Evolutionary conservation across 1,284 basidiomycete species (phyloP).

Genomic region (Ceraceosorus bombacis): DNA sequence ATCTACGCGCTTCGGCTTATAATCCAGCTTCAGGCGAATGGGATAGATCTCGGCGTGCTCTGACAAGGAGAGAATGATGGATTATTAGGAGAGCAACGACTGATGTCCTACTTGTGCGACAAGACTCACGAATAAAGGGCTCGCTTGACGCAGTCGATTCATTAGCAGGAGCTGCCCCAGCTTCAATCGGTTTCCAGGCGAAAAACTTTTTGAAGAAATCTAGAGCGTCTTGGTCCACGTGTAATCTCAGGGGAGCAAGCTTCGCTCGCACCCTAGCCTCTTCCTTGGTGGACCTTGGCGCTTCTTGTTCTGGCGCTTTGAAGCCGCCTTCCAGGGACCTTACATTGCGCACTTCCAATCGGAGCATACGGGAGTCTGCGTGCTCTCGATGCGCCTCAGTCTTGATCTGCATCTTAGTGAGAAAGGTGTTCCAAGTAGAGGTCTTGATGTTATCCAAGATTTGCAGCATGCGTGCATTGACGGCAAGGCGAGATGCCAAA

Average conservation of each 20-base stretch:
- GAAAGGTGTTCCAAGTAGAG: slow-evolving; percentile 94
- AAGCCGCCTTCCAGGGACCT: slow-evolving; percentile 55
- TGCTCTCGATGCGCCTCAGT: slow-evolving; percentile 69
- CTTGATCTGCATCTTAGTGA: slow-evolving; percentile 55
- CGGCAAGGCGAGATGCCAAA: slow-evolving; percentile 24
- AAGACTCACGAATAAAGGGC: slow-evolving; percentile 3
- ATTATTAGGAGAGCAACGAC: neutral
- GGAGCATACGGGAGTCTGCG: slow-evolving; percentile 86
- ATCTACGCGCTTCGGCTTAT: slow-evolving; percentile 94
- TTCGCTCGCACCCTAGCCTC: slow-evolving; percentile 65
- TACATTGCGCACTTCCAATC: slow-evolving; percentile 59
- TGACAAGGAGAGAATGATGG: neutral
- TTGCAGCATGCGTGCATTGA: slow-evolving; percentile 58
- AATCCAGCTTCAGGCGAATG: slow-evolving; percentile 77
- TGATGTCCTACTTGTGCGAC: neutral
- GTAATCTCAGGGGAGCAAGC: slow-evolving; percentile 66
- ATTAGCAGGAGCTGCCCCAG: slow-evolving; percentile 16
- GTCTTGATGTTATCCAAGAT: slow-evolving; percentile 97
- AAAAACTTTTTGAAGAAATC: slow-evolving; percentile 97
- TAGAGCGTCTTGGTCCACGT: slow-evolving; percentile 95
- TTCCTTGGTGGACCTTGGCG: slow-evolving; percentile 53
- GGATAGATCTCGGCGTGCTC: slow-evolving; percentile 81
- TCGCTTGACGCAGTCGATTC: slow-evolving; percentile 1
- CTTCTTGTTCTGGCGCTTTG: slow-evolving; percentile 54
- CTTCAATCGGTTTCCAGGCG: slow-evolving; percentile 61